These are phyloP conservation scores for Musa itinerans DNA, from an alignment of 176 grass and related monocot species.

Conservation along the genomic window DNA sequence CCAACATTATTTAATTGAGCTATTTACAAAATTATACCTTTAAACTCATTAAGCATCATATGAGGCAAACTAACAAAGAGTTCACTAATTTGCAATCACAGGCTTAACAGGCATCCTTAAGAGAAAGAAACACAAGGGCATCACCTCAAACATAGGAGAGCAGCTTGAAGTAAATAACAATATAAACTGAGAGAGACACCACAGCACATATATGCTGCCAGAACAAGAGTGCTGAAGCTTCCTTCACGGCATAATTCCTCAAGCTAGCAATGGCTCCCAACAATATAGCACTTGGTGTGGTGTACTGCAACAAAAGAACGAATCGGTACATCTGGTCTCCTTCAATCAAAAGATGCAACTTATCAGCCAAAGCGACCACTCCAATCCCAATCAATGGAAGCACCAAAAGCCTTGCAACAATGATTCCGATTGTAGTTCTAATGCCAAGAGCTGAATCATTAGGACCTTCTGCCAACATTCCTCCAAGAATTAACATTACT, in stretches of 20 bases:
- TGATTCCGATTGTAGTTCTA: slow-evolving; percentile 58
- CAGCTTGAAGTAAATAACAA: slow-evolving; percentile 76
- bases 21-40: too few species aligned
- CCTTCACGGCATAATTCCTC: slow-evolving; percentile 85
- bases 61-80: too few species aligned
- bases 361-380: slow-evolving; percentile 51
- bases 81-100: too few species aligned
- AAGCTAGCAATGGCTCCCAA: slow-evolving; percentile 85
- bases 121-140: neutral
- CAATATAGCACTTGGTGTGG: slow-evolving; percentile 4
- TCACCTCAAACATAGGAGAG: slow-evolving; percentile 41
- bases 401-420: slow-evolving; percentile 57
- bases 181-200: slow-evolving; percentile 67
- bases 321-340: slow-evolving; percentile 15
- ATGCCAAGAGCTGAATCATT: slow-evolving; percentile 77
- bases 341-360: slow-evolving; percentile 55
- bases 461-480: slow-evolving; percentile 57
- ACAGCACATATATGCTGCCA: slow-evolving; percentile 93
- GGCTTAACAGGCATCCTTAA: too few species aligned
- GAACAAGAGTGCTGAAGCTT: slow-evolving; percentile 78
- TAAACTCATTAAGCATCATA: too few species aligned
- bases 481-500: slow-evolving; percentile 38
- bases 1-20: too few species aligned
- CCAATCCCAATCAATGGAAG: slow-evolving; percentile 82
- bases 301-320: slow-evolving; percentile 74